Base-by-base conservation (phyloP, 306 rosid genomes). In the Lathyrus aphaca region DNA sequence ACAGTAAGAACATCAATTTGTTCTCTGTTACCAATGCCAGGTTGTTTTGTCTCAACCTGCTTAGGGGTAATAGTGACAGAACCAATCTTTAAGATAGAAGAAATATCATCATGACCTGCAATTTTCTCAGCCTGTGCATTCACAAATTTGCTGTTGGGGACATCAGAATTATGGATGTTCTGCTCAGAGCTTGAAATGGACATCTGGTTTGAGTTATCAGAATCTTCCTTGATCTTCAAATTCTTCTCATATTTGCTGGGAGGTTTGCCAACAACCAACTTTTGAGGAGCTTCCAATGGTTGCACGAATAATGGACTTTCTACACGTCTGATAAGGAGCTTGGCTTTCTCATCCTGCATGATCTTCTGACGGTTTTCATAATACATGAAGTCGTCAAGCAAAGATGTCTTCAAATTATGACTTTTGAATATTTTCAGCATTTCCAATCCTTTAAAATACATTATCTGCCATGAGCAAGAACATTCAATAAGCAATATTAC, bases 311-410 rank as follows among this genome's bases (percentile, higher is more conserved):
- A 71, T 5, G 88, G 91, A 61, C 80, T 64, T 68, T 82, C 85
- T 0, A 68, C 82, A 74, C 76, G 88, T 75, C 75, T 85, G 62
- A 76, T 51, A 37, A 73, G 76, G 16, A 77, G 80, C 85, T 87
- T 86, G 72, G 96, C 84, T 81, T 86, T 93, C 83, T 86, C 96
- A 64, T 90, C 98, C 82, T 79, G 88, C 88, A 93, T 83, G 62
- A 93, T 81, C 86, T 85, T 93, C 78, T 93, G 93, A 45, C 98
- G 98, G 67, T 86, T 82, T 85, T 93, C 98, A 66, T 93, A 88
- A 73, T 93, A 93, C 63, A 88, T 74, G 15, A 93, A 88, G 72
- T 93, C 98, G 46, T 93, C 98, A 16, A 90, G 93, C 78, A 93
- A 81, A 66, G 97, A 93, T 32, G 93, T 88, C 93, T 85, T 93